Percentiles rank a stretch among this genome's conserved stretches.
phyloP scores from a whole-genome alignment of 495 filamentous ascomycete species.

The Elaphomyces granulatus region DNA sequence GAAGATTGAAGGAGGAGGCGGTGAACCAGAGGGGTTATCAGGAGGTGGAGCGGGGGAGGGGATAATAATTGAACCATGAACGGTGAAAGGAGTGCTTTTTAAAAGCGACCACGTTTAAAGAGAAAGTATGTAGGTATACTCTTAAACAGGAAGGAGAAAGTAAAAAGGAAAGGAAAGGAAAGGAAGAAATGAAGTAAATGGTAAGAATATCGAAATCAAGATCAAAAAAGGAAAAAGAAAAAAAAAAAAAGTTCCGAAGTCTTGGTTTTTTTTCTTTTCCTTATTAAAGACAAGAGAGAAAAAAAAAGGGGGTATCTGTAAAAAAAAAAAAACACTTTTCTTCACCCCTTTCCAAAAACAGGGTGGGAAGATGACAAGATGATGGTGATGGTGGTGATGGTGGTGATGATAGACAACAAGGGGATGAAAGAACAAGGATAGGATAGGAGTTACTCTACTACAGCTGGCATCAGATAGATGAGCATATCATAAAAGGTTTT shows the following conservation, averaged over 20 bases:
- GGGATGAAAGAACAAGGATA: conserved; percentile 5
- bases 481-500: too few relatives aligned
- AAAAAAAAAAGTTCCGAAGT: conserved; percentile 2
- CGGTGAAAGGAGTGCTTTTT: too few relatives aligned
- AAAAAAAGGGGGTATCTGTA: not conserved
- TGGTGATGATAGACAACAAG: conserved; percentile 1
- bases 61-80: too few relatives aligned
- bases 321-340: not conserved
- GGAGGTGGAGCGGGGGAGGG: too few relatives aligned
- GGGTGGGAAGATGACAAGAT: conserved; percentile 1
- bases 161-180: too few relatives aligned
- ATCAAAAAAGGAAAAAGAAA: conserved; percentile 12
- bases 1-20: too few relatives aligned
- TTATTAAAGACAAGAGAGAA: not conserved
- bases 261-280: not conserved
- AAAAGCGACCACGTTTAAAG: too few relatives aligned
- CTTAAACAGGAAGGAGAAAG: too few relatives aligned
- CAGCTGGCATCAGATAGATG: not conserved
- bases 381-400: conserved; percentile 6
- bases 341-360: not conserved
- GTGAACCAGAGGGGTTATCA: too few relatives aligned
- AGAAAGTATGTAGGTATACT: too few relatives aligned
- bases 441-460: not conserved
- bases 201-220: too few relatives aligned
- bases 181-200: too few relatives aligned